A percentile compares a stretch with the other conserved stretches of the same genome.
These are phyloP conservation scores for Phytophthora fragariaefolia DNA, from an alignment of 352 stramenopile species.

Conservation along the genomic window DNA sequence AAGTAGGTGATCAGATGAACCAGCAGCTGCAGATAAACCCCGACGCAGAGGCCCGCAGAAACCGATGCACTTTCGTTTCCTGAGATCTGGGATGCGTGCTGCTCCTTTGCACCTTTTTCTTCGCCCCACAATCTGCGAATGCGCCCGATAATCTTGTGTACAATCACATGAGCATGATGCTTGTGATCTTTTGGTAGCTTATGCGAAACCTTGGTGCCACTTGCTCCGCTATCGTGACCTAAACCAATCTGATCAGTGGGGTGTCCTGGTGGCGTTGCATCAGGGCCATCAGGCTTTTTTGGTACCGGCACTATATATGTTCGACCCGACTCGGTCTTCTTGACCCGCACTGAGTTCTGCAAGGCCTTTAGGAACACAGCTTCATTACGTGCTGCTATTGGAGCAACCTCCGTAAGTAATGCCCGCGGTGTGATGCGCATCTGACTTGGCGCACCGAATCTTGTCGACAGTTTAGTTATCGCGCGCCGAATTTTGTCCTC, in stretches of 20 bases:
- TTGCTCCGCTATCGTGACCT: conserved; percentile 27
- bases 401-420: conserved; percentile 80
- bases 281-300: conserved; percentile 29
- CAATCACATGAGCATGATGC: conserved; percentile 62
- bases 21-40: conserved; percentile 73
- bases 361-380: conserved; percentile 78
- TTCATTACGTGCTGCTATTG: conserved; percentile 78
- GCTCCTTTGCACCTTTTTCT: conserved; percentile 50
- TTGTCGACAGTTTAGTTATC: conserved; percentile 76
- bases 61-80: conserved; percentile 16
- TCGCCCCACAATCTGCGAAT: conserved; percentile 59
- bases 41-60: conserved; percentile 52
- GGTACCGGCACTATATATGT: conserved; percentile 74
- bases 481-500: conserved; percentile 84
- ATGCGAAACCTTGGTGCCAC: conserved; percentile 42
- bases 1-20: conserved; percentile 80
- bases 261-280: conserved; percentile 12
- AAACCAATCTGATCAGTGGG: conserved; percentile 1
- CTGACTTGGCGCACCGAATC: conserved; percentile 70
- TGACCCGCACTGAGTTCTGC: conserved; percentile 69
- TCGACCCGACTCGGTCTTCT: conserved; percentile 82
- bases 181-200: conserved; percentile 77
- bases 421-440: conserved; percentile 86
- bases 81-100: background rate
- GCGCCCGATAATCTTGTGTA: conserved; percentile 70